Base-by-base conservation (phyloP, 805 yeast genomes). In the Ogataea nakhonphanomensis region DNA sequence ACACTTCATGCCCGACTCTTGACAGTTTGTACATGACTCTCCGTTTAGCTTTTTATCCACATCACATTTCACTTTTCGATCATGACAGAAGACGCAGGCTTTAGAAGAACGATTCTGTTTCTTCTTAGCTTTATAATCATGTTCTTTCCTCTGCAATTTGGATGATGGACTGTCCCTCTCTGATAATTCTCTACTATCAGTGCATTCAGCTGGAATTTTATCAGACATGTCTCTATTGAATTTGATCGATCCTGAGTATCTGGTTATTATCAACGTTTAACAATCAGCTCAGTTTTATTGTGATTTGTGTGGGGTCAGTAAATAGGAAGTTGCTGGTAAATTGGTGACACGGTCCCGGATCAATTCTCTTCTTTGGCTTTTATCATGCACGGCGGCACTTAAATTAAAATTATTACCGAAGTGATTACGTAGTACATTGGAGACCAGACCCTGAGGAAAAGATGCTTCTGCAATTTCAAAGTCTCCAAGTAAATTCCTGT, bases 11-110 rank as follows among this genome's bases (percentile, higher is more conserved):
- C 82, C 81, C 55, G 81, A 80, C 3, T 84, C 76, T 30, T 73
- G 63, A 54, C 90, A 83, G 56, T 82, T 83, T 17, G 86, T 73
- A 53, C 84, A 79, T 1, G 81, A 77, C 54, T 70, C 67, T 40
- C 70, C 74, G 12, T 61, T 61, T 10, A 66, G 78, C 31, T 46
- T 45, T 5, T 28, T 8, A 1, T 52, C 42, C 8, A 83, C 84
- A 52, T 81, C 85, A 62, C 93, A 84, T 27, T 89, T 73, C 9
- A 84, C 90, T 52, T 84, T 84, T 28, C 90, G 67, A 8, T 81
- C 73, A 41, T 86, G 82, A 57, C 91, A 85, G 15, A 80, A 81
- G 30, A 74, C 76, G 56, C 90, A 83, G 2, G 90, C 90, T 36
- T 84, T 63, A 8, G 82, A 63, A 1, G 89, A 83, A 37, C 91